Evolutionary conservation across 257 asterid genomes (phyloP).

Genomic region (Fraxinus quadrangulata): DNA sequence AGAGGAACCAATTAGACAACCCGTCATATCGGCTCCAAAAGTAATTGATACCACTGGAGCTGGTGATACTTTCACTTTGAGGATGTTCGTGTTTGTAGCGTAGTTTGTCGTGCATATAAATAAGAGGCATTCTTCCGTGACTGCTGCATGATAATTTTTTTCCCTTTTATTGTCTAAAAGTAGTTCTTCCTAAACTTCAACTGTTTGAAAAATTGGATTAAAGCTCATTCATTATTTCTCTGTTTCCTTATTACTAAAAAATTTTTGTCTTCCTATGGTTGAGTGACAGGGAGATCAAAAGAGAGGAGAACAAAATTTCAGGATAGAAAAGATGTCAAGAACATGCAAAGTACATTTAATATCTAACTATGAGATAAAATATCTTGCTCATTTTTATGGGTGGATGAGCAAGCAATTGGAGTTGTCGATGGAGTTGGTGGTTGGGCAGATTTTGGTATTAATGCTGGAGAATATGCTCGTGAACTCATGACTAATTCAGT

Average conservation of each 20-base stretch:
- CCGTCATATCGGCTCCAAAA: conserved; percentile 71
- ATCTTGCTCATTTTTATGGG: conserved; percentile 83
- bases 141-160: neutral
- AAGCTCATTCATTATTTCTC: neutral
- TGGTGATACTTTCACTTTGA: conserved; percentile 85
- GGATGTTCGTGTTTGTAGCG: conserved; percentile 10
- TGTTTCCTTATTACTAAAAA: neutral
- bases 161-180: neutral
- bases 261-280: neutral
- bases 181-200: neutral
- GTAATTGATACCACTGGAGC: conserved; percentile 96
- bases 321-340: neutral
- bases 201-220: neutral
- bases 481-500: conserved; percentile 79
- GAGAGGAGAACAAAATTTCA: neutral
- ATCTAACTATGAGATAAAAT: neutral
- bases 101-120: conserved; percentile 25
- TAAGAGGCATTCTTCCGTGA: conserved; percentile 39
- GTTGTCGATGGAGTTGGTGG: conserved; percentile 98
- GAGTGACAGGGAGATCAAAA: no score
- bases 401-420: conserved; percentile 73
- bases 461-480: conserved; percentile 83
- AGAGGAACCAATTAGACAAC: conserved; percentile 71
- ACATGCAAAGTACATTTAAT: neutral
- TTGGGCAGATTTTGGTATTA: conserved; percentile 87